phyloP scores from a whole-genome alignment of 768 basidiomycete genomes.

The Lactarius quietus region DNA sequence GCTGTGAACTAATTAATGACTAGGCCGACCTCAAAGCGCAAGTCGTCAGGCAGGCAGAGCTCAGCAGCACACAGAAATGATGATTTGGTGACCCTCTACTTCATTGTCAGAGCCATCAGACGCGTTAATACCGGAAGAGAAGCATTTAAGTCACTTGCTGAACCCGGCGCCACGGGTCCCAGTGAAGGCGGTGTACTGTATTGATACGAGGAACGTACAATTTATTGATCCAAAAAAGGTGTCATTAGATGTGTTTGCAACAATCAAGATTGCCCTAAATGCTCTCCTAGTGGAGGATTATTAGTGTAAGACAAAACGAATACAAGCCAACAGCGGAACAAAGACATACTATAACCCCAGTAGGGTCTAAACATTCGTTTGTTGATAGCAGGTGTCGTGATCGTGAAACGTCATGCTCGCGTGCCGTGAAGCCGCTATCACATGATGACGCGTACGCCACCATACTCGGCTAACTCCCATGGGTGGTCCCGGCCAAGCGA shows the following conservation, averaged over 20 bases:
- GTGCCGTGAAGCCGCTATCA: slow-evolving; percentile 5
- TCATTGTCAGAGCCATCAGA: neutral
- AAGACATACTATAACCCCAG: neutral
- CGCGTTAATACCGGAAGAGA: neutral
- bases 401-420: neutral
- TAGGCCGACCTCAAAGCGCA: neutral
- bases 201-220: neutral
- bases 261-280: neutral
- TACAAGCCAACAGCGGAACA: neutral
- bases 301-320: neutral
- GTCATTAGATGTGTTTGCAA: neutral
- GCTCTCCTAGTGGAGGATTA: neutral
- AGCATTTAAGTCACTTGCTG: neutral
- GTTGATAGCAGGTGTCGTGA: too few species aligned
- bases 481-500: slow-evolving; percentile 20
- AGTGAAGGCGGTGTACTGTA: neutral
- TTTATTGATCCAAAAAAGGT: neutral
- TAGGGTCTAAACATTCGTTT: neutral
- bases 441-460: slow-evolving; percentile 23
- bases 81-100: neutral
- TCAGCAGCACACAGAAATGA: neutral
- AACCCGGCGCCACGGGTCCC: neutral
- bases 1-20: neutral
- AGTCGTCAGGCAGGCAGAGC: neutral
- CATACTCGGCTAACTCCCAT: slow-evolving; percentile 23